Percentiles rank a stretch among this genome's conserved stretches.
Conservation (phyloP, 805 yeast species). For the Candida methanosorbosa region DNA sequence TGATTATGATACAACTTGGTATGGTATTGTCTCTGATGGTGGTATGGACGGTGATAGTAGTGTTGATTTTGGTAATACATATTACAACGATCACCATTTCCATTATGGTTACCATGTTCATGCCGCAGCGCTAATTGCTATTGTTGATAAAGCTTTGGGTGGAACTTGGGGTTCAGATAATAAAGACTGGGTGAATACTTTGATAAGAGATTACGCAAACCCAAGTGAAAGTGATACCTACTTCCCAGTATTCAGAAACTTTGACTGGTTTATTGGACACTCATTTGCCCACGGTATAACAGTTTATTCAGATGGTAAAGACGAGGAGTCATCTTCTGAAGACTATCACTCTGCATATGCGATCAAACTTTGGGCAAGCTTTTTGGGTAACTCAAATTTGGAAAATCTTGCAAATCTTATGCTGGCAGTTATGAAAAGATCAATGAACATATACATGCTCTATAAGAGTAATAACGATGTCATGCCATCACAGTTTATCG, state of each 20-base stretch:
- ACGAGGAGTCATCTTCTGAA: constrained; percentile 59
- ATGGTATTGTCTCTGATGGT: constrained; percentile 65
- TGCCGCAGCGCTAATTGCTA: constrained; percentile 55
- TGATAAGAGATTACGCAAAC: constrained; percentile 58
- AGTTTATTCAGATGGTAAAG: constrained; percentile 50
- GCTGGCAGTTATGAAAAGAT: constrained; percentile 41
- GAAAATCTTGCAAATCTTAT: constrained; percentile 47
- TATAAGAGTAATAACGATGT: constrained; percentile 36
- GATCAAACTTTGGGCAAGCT: constrained; percentile 59
- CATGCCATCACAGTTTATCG: constrained; percentile 38
- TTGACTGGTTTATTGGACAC: constrained; percentile 63
- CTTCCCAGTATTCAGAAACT: constrained; percentile 53
- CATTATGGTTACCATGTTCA: constrained; percentile 70
- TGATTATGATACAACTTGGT: constrained; percentile 68
- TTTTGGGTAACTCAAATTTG: constrained; percentile 41
- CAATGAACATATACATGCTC: constrained; percentile 44
- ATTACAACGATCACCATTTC: constrained; percentile 70
- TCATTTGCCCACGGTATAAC: constrained; percentile 62
- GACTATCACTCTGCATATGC: constrained; percentile 58
- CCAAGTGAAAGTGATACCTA: constrained; percentile 39
- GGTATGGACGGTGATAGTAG: constrained; percentile 35
- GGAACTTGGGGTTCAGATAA: constrained; percentile 43
- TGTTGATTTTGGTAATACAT: constrained; percentile 67
- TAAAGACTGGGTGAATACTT: constrained; percentile 47
- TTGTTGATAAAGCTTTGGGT: constrained; percentile 39